Base-by-base conservation (phyloP, 2,329 filamentous ascomycete species). In the Aureobasidium melanogenum region DNA sequence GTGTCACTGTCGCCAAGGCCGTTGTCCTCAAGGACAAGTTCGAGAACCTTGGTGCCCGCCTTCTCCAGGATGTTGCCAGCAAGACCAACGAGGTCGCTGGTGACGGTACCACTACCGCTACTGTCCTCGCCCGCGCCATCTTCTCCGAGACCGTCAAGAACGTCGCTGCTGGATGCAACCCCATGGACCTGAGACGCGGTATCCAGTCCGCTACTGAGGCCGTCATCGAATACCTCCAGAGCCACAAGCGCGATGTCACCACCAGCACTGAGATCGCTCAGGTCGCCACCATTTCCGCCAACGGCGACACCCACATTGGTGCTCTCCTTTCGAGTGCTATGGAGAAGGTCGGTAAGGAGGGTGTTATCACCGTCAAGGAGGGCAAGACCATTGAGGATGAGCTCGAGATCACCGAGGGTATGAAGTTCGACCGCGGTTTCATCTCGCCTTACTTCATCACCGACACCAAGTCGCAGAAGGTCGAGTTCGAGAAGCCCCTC, bases 61-160 rank as follows among this genome's bases (percentile, higher is more conserved):
- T 99, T 68, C 86, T 99, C 69, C 92, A 97, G 80, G 94, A 99
- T 78, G 94, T 99, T 69, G 94, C 94, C 71, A 94, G 90, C 74
- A 99, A 99, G 87, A 99, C 94, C 74, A 99, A 99, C 83, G 94
- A 99, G 81, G 87, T 91, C 69, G 94, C 94, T 68, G 94, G 94
- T 88, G 94, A 99, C 77, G 94, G 94, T 79, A 99, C 94, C 71
- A 99, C 94, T 67, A 96, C 92, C 67, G 94, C 94, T 67, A 99
- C 94, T 66, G 94, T 97, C 68, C 90, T 99, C 68, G 94, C 91
- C 70, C 90, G 91, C 70, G 89, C 92, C 76, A 99, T 99, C 80
- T 99, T 99, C 85, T 96, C 94, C 77, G 94, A 99, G 84, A 97
- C 93, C 60, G 94, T 97, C 76, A 99, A 99, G 88, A 99, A 99